These are phyloP conservation scores for Populus simonii DNA, from an alignment of 345 rosid genomes.

Conservation along the genomic window DNA sequence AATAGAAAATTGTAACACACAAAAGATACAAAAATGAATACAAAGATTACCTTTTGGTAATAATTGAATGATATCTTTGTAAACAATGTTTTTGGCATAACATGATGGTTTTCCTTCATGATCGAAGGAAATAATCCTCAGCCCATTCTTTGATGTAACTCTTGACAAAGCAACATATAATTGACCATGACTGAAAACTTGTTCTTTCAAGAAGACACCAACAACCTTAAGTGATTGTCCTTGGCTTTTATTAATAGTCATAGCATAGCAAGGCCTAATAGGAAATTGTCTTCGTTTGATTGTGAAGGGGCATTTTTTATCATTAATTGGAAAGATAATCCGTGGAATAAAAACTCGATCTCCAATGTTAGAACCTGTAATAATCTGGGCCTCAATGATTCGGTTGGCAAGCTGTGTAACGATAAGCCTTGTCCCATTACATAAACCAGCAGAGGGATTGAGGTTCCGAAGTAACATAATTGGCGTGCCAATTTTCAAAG, in stretches of 20 bases:
- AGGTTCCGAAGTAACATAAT: constrained; percentile 7
- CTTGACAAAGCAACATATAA: not conserved
- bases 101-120: no score
- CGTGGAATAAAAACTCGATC: not conserved
- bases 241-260: constrained; percentile 1
- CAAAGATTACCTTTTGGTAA: no score
- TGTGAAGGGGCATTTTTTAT: not conserved
- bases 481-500: constrained; percentile 7
- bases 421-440: constrained; percentile 7
- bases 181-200: not conserved
- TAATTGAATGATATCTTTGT: not conserved
- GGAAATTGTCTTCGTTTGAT: not conserved
- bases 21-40: no score
- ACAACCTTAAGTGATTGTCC: not conserved
- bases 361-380: not conserved
- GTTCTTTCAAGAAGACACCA: not conserved
- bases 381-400: not conserved
- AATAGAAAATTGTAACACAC: no score
- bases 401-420: not conserved
- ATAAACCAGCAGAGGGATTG: not conserved
- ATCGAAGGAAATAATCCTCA: not conserved
- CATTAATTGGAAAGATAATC: not conserved
- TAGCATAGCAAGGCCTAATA: not conserved
- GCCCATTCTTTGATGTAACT: not conserved
- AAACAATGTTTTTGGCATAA: not conserved